Evolutionary conservation across 129 eudicot genomes (phyloP), one percentile per base, ranked within the genome.

Genomic region (Arctium lappa): DNA sequence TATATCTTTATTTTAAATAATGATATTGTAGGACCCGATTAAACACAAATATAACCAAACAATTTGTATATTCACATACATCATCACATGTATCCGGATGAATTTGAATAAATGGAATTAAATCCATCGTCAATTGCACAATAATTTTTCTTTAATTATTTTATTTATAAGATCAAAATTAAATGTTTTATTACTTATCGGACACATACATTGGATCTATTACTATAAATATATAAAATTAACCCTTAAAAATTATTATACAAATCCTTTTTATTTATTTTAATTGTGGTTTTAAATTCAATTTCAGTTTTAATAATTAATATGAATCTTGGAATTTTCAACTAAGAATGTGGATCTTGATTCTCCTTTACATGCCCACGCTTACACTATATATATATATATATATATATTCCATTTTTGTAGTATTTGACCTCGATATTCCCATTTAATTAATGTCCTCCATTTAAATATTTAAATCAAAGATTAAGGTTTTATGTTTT

Each of bases 271-370:
- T 60, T 22, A 22, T 22, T 70, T 46, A 68, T 65, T 74, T 60
- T 60, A 13, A 12, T 13, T 50, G 2, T 65, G 36, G 53, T 60
- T 83, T 36, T 10, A 39, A 71, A 71, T 78, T 73, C 2, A 18
- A 12, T 18, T 22, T 38, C 0, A 36, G 6, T 32, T 32, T 32
- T 37, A 34, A 15, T 37, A 13, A 3, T 16, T 31, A 15, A 71
- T 46, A 1, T 38, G 16, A 60, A 66, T 84, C 74, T 84, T 78
- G 87, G 75, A 78, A 40, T 72, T 84, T 84, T 84, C 83, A 79
- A 84, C 83, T 72, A 72, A 79, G 75, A 84, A 78, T 72, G 87
- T 84, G 87, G 87, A 84, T 84, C 83, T 77, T 84, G 87, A 84
- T 78, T 78, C 83, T 62, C 75, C 75, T 84, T 79, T 74, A 60